These are phyloP conservation scores for Diophrys appendiculata DNA, from an alignment of 73 alveolate genomes.

Conservation along the genomic window DNA sequence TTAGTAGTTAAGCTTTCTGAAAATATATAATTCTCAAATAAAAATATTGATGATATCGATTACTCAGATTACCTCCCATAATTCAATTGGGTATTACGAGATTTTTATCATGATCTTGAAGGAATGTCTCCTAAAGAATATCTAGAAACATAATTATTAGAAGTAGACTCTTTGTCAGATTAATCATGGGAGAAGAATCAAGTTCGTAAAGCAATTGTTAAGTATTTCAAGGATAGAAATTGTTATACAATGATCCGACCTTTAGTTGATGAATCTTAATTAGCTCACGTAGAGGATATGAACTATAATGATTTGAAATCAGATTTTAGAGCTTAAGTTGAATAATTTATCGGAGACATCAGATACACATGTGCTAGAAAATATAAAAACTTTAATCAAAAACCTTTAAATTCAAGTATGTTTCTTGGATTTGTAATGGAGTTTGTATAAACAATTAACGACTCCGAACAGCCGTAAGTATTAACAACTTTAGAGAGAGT, in stretches of 20 bases:
- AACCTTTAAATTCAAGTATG: conserved; percentile 81
- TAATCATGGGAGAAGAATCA: conserved; percentile 78
- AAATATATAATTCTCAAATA: conserved; percentile 47
- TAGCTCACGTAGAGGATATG: conserved; percentile 83
- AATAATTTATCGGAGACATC: conserved; percentile 74
- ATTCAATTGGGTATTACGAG: conserved; percentile 91
- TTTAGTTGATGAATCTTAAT: conserved; percentile 78
- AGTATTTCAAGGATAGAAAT: conserved; percentile 88
- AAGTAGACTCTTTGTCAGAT: conserved; percentile 63
- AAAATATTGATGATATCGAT: conserved; percentile 66
- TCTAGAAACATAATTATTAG: conserved; percentile 81
- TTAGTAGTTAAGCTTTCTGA: conserved; percentile 85
- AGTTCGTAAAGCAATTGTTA: conserved; percentile 80
- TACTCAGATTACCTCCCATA: conserved; percentile 84
- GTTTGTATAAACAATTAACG: conserved; percentile 82
- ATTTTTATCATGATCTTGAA: conserved; percentile 84
- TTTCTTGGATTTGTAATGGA: conserved; percentile 82
- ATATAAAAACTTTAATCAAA: conserved; percentile 81
- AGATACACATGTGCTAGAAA: conserved; percentile 38
- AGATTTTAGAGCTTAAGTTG: conserved; percentile 75
- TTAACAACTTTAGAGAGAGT: conserved; percentile 89
- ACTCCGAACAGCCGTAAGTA: conserved; percentile 86
- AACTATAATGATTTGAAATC: conserved; percentile 73
- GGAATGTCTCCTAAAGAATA: conserved; percentile 85
- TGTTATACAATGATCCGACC: conserved; percentile 92